Conservation (phyloP, 23 red algal genomes). For the Agarophyton chilense region DNA sequence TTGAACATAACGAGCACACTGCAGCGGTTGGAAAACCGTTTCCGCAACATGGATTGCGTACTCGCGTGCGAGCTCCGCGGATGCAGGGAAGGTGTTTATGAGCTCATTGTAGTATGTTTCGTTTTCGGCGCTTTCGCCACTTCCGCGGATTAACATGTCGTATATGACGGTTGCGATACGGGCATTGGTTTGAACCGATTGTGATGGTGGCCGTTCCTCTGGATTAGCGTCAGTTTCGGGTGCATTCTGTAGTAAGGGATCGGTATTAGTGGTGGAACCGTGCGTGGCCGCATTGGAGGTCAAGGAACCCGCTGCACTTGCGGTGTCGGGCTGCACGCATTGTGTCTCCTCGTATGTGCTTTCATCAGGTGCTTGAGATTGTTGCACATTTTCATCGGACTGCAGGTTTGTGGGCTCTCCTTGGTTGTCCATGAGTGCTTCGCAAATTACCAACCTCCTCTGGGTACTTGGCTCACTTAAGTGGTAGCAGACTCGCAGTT, state of each 20-base stretch:
- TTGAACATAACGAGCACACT: neutral
- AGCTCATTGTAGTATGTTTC: slow-evolving; percentile 15
- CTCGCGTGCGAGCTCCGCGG: slow-evolving; percentile 26
- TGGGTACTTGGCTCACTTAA: neutral
- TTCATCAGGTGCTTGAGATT: neutral
- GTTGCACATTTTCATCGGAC: neutral
- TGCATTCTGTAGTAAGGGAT: neutral
- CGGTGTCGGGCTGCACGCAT: neutral
- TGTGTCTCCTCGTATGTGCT: neutral
- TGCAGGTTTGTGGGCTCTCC: neutral
- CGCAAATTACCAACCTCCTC: neutral
- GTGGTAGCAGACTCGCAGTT: neutral
- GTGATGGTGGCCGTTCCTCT: neutral
- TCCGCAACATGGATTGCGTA: slow-evolving; percentile 29
- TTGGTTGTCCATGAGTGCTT: neutral
- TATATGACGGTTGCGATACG: slow-evolving; percentile 54
- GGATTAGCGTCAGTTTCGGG: neutral
- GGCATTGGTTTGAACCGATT: slow-evolving; percentile 21
- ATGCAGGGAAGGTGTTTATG: slow-evolving; percentile 13
- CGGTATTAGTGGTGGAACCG: neutral
- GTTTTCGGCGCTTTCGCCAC: neutral
- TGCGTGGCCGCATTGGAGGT: neutral
- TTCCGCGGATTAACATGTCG: slow-evolving; percentile 39
- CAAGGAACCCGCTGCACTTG: neutral
- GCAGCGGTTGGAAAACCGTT: slow-evolving; percentile 12